Conservation (phyloP, 2,329 filamentous ascomycete genomes). For the Ceratocystiopsis sp. region DNA sequence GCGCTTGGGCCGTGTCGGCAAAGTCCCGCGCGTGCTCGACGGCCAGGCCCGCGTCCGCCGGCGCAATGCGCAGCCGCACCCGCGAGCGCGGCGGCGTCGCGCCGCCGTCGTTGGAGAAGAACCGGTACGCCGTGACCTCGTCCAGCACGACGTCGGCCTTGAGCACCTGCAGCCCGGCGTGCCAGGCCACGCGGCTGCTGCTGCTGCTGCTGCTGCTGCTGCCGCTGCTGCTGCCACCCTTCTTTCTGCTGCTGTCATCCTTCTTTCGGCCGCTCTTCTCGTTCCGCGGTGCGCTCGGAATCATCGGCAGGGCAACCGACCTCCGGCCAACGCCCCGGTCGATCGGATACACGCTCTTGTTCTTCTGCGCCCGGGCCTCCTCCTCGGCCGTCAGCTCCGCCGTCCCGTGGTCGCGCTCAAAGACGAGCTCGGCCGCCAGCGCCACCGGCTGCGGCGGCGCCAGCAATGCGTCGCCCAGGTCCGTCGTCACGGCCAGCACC, state of each 20-base stretch:
- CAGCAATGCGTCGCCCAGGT: conserved; percentile 38
- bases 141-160: conserved; percentile 17
- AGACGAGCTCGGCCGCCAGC: conserved; percentile 17
- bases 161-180: conserved; percentile 18
- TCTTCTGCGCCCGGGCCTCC: no score
- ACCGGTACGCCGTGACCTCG: neutral
- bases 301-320: no score
- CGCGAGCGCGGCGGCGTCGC: neutral
- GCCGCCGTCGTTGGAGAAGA: no score
- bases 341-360: no score
- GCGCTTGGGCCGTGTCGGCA: conserved; percentile 5
- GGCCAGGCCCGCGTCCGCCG: conserved; percentile 7
- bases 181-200: conserved; percentile 12
- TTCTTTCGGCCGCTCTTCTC: neutral
- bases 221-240: neutral
- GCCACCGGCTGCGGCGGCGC: conserved; percentile 26
- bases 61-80: conserved; percentile 12
- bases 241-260: neutral
- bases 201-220: neutral
- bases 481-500: conserved; percentile 37
- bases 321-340: no score
- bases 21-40: conserved; percentile 11
- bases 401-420: conserved; percentile 2
- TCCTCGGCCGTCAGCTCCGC: no score
- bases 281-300: neutral